Percentiles rank a stretch among this genome's conserved stretches.
phyloP scores from a whole-genome alignment of 768 basidiomycete species.

The Mycena metata region DNA sequence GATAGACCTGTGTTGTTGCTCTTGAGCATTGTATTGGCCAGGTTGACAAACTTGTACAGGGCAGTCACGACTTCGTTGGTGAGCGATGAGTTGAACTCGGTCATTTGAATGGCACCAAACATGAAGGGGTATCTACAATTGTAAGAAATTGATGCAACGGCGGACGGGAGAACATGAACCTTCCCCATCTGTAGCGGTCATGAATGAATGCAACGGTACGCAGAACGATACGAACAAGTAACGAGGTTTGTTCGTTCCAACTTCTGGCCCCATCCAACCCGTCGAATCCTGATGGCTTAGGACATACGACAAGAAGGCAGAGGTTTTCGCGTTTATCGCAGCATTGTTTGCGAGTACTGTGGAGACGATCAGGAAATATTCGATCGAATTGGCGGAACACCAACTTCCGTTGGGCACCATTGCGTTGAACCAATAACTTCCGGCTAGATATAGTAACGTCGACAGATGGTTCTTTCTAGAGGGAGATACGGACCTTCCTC shows the following conservation, averaged over 20 bases:
- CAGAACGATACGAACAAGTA: slow-evolving; percentile 52
- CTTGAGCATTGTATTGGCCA: slow-evolving; percentile 66
- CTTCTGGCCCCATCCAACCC: slow-evolving; percentile 71
- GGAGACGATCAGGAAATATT: no score
- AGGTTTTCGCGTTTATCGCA: slow-evolving; percentile 61
- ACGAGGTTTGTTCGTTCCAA: slow-evolving; percentile 64
- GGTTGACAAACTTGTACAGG: slow-evolving; percentile 64
- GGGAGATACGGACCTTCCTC: slow-evolving; percentile 54
- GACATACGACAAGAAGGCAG: slow-evolving; percentile 64
- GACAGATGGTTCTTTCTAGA: neutral
- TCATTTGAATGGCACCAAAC: slow-evolving; percentile 72
- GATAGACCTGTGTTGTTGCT: slow-evolving; percentile 54
- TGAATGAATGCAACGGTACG: neutral
- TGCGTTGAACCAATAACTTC: slow-evolving; percentile 73
- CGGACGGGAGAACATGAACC: neutral
- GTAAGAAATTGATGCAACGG: slow-evolving; percentile 60
- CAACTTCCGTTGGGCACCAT: slow-evolving; percentile 63
- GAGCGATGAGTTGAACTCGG: slow-evolving; percentile 59
- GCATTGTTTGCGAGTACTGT: slow-evolving; percentile 57
- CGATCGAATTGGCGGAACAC: neutral
- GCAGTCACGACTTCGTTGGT: slow-evolving; percentile 61
- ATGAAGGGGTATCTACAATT: slow-evolving; percentile 38
- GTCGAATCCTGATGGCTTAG: slow-evolving; percentile 64
- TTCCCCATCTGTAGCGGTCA: slow-evolving; percentile 11
- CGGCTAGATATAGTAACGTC: slow-evolving; percentile 50